A percentile compares a stretch with the other conserved stretches of the same genome.
Evolutionary conservation across 495 filamentous ascomycete genomes (phyloP).

Genomic region (Xylaria bambusicola): DNA sequence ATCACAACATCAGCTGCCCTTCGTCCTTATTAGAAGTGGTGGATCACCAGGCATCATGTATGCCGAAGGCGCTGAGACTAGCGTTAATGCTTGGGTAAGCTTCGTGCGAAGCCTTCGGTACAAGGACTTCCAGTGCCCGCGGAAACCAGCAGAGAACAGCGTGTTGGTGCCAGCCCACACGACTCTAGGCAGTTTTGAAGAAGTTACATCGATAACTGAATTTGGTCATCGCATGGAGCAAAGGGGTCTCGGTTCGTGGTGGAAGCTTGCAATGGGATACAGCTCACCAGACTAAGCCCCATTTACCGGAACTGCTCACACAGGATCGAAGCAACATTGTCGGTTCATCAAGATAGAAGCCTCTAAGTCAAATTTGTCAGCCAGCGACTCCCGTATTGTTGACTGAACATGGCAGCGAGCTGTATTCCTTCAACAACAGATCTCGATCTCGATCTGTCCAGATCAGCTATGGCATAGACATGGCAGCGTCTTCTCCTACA

Average conservation of each 20-base stretch:
- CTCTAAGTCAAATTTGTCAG: neutral
- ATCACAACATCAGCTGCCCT: conserved; percentile 51
- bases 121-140: conserved; percentile 33
- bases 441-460: neutral
- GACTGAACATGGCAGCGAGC: too few species aligned
- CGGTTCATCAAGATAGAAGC: neutral
- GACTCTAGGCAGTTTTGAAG: conserved; percentile 22
- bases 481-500: neutral
- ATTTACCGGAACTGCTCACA: neutral
- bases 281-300: neutral
- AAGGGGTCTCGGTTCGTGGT: conserved; percentile 30
- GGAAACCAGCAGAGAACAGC: conserved; percentile 20
- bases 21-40: conserved; percentile 64
- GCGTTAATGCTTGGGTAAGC: conserved; percentile 32
- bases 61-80: conserved; percentile 59
- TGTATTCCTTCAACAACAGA: too few species aligned
- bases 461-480: neutral
- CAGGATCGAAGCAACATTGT: neutral
- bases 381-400: neutral
- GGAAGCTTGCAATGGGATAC: conserved; percentile 32
- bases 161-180: conserved; percentile 5
- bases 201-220: conserved; percentile 30
- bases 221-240: conserved; percentile 33
- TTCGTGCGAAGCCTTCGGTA: conserved; percentile 29
- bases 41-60: conserved; percentile 77